Evolutionary conservation across 83 land plant genomes (phyloP).

Genomic region (Diphasiastrum complanatum): DNA sequence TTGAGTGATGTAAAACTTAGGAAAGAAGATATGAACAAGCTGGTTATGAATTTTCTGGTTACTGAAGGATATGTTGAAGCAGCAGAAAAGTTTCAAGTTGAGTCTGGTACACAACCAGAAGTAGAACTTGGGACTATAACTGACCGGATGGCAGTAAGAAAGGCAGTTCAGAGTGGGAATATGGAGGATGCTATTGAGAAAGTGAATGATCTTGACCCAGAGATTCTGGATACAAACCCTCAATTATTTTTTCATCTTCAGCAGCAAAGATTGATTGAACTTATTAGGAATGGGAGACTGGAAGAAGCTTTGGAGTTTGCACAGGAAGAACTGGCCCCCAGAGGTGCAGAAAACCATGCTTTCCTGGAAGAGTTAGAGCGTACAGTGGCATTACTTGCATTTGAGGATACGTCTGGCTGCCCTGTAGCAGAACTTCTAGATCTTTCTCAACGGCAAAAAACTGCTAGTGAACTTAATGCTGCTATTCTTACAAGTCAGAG

Average conservation of each 20-base stretch:
- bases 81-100: slow-evolving; percentile 84
- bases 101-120: slow-evolving; percentile 96
- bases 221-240: slow-evolving; percentile 98
- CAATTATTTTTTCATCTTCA: slow-evolving; percentile 94
- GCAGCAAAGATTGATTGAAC: slow-evolving; percentile 89
- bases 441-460: slow-evolving; percentile 86
- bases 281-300: slow-evolving; percentile 75
- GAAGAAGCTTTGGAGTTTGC: slow-evolving; percentile 97
- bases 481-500: slow-evolving; percentile 99
- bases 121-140: slow-evolving; percentile 90
- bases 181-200: slow-evolving; percentile 96
- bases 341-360: slow-evolving; percentile 94
- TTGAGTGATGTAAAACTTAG: slow-evolving; percentile 75
- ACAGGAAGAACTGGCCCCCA: slow-evolving; percentile 95
- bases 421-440: slow-evolving; percentile 85
- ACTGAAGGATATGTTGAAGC: slow-evolving; percentile 98
- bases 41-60: slow-evolving; percentile 95
- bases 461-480: slow-evolving; percentile 95
- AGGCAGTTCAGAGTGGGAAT: slow-evolving; percentile 88
- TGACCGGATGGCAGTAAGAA: slow-evolving; percentile 90
- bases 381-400: slow-evolving; percentile 88
- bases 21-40: slow-evolving; percentile 90
- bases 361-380: slow-evolving; percentile 94
- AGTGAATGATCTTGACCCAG: slow-evolving; percentile 94
- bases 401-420: slow-evolving; percentile 79